These are phyloP conservation scores for Bisporella sp. DNA, from an alignment of 2,329 filamentous ascomycete species.

Conservation along the genomic window DNA sequence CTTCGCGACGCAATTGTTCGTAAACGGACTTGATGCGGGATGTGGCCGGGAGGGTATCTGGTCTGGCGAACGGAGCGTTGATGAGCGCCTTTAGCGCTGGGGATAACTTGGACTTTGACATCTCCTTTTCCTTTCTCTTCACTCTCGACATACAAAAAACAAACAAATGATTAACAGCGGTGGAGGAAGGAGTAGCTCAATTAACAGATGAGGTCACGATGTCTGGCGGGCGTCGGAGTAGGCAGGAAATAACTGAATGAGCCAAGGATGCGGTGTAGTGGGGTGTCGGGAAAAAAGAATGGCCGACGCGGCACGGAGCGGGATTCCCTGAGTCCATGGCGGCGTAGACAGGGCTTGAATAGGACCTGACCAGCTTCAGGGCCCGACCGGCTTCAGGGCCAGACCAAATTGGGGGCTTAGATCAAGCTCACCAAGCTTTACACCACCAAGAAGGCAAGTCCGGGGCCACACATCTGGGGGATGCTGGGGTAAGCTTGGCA, in stretches of 20 bases:
- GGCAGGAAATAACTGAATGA: too few species aligned
- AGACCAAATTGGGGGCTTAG: too few species aligned
- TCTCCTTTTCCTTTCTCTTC: neutral
- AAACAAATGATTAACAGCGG: neutral
- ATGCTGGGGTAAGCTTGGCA: too few species aligned
- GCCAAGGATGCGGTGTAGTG: neutral
- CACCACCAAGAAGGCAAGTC: too few species aligned
- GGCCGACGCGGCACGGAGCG: neutral
- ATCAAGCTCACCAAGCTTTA: too few species aligned
- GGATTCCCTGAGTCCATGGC: too few species aligned
- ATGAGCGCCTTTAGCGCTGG: conserved; percentile 66
- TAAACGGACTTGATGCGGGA: conserved; percentile 57
- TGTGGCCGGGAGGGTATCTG: conserved; percentile 59
- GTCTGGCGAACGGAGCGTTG: conserved; percentile 59
- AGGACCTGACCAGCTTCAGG: too few species aligned
- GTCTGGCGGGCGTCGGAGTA: too few species aligned
- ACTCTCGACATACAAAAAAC: neutral
- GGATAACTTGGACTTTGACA: conserved; percentile 65
- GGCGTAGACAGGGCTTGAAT: too few species aligned
- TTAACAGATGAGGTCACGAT: too few species aligned
- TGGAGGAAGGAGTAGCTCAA: neutral
- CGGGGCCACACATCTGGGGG: too few species aligned
- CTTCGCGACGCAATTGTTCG: conserved; percentile 55
- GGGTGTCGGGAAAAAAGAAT: neutral
- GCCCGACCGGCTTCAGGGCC: too few species aligned